Evolutionary conservation across 768 basidiomycete genomes (phyloP).

Genomic region (Gloeopeniophorella convolvens): DNA sequence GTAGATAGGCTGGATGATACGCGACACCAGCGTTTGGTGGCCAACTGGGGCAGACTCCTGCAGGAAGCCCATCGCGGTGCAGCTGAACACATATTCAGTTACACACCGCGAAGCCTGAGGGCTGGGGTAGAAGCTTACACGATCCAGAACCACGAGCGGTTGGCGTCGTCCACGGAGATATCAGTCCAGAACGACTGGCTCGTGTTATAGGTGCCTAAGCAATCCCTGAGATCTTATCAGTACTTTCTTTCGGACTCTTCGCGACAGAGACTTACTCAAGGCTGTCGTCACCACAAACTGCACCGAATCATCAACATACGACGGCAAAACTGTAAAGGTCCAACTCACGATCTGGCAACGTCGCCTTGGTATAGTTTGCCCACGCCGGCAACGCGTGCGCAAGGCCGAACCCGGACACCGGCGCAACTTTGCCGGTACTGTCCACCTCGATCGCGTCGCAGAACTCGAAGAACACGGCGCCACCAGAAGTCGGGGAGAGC

Average conservation of each 20-base stretch:
- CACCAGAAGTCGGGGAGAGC: constrained; percentile 45
- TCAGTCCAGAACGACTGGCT: constrained; percentile 43
- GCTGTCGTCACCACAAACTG: constrained; percentile 47
- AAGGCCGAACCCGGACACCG: constrained; percentile 53
- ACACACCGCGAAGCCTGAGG: background rate
- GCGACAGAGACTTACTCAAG: constrained; percentile 37
- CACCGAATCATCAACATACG: background rate
- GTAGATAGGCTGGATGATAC: background rate
- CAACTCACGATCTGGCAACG: constrained; percentile 37
- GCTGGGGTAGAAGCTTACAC: background rate
- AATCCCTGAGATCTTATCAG: constrained; percentile 23
- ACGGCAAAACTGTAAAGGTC: background rate
- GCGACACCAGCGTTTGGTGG: background rate
- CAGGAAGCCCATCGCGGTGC: background rate
- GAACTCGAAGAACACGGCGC: constrained; percentile 47
- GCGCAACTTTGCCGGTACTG: constrained; percentile 46
- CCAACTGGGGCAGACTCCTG: background rate
- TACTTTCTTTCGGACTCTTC: background rate
- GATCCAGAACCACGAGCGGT: background rate
- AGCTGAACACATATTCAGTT: background rate
- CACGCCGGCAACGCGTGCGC: constrained; percentile 54
- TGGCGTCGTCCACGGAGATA: constrained; percentile 39
- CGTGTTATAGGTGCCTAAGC: constrained; percentile 38
- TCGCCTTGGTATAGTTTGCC: constrained; percentile 49
- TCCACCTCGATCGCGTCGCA: constrained; percentile 68